A percentile compares a stretch with the other conserved stretches of the same genome.
phyloP scores from a whole-genome alignment of 2,329 filamentous ascomycete genomes.

The Diaporthe helianthi region DNA sequence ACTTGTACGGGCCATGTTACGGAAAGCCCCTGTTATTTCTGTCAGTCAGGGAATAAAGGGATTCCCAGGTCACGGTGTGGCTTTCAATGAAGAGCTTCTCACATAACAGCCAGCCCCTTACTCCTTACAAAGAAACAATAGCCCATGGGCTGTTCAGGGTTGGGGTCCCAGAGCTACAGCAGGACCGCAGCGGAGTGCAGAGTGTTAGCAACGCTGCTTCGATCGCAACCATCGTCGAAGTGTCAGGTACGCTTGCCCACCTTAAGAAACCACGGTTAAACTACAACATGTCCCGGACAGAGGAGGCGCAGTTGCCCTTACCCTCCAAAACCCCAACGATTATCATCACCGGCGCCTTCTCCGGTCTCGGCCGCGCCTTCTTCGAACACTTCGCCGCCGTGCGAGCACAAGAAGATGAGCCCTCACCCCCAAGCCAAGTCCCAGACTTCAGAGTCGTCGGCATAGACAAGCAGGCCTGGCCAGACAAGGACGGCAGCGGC shows the following conservation, averaged over 20 bases:
- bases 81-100: not conserved
- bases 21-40: too few relatives aligned
- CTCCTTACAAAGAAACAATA: too few relatives aligned
- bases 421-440: too few relatives aligned
- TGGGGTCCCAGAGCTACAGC: not conserved
- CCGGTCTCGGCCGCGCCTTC: constrained; percentile 33
- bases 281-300: not conserved
- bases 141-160: not conserved
- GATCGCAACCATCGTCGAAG: too few relatives aligned
- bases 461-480: constrained; percentile 25
- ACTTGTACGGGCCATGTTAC: too few relatives aligned
- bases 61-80: too few relatives aligned
- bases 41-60: too few relatives aligned
- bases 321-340: not conserved
- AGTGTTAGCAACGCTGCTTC: too few relatives aligned
- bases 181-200: too few relatives aligned
- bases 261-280: not conserved
- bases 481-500: not conserved
- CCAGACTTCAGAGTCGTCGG: constrained; percentile 15
- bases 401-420: not conserved
- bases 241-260: too few relatives aligned
- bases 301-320: not conserved
- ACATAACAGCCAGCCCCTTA: too few relatives aligned
- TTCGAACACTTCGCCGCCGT: constrained; percentile 27
- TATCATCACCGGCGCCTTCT: constrained; percentile 30